Conservation (phyloP, 257 asterid genomes). For the Coffea eugenioides region DNA sequence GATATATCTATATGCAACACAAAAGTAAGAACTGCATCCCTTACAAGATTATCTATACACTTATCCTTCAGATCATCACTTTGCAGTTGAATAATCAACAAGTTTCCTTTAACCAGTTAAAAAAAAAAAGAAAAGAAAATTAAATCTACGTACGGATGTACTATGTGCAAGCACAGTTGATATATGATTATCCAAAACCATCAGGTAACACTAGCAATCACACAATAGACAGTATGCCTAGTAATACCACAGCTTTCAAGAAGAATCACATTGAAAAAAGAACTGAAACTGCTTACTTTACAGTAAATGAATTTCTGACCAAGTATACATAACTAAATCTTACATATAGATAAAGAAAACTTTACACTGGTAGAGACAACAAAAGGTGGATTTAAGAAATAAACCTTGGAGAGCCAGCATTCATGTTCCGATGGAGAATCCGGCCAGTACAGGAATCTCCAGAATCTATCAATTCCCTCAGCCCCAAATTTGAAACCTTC, state of each 20-base stretch:
- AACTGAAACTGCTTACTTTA: background rate
- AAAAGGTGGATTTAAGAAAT: background rate
- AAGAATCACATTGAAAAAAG: background rate
- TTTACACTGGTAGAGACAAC: background rate
- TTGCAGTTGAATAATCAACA: background rate
- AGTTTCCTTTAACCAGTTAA: background rate
- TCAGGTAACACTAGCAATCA: background rate
- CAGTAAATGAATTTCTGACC: background rate
- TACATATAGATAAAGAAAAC: background rate
- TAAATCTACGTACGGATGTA: background rate
- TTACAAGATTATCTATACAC: background rate
- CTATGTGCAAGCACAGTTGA: background rate
- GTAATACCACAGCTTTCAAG: background rate
- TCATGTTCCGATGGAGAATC: constrained; percentile 69
- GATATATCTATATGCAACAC: background rate
- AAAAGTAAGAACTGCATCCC: background rate
- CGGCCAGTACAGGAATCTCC: constrained; percentile 46
- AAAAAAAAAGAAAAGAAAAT: background rate
- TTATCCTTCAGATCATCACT: background rate
- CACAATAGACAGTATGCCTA: background rate
- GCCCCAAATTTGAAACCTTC: constrained; percentile 55
- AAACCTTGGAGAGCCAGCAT: constrained; percentile 66
- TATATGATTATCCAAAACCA: background rate
- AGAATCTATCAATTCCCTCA: constrained; percentile 78
- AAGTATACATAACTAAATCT: background rate